These are phyloP conservation scores for Salix udensis DNA, from an alignment of 345 rosid genomes.

Conservation along the genomic window DNA sequence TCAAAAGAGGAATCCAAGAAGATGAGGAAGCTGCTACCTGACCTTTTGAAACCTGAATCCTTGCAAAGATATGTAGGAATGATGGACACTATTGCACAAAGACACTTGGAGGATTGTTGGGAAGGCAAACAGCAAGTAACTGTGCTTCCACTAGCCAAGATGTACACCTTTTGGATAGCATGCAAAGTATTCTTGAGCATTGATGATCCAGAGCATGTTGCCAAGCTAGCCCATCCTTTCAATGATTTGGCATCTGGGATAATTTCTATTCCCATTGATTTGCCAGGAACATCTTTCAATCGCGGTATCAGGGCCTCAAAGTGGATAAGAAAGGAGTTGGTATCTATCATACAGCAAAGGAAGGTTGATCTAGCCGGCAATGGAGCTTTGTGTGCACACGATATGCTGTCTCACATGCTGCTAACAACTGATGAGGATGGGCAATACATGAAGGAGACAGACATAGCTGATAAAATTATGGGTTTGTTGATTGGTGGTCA, in stretches of 20 bases:
- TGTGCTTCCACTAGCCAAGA: slow-evolving; percentile 20
- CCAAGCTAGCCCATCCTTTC: slow-evolving; percentile 13
- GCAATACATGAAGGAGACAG: slow-evolving; percentile 4
- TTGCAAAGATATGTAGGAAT: slow-evolving; percentile 10
- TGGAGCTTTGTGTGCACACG: not conserved
- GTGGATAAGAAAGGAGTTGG: slow-evolving; percentile 11
- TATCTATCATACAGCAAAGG: slow-evolving; percentile 14
- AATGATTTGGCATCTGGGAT: slow-evolving; percentile 15
- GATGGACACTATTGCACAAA: slow-evolving; percentile 17
- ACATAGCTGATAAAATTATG: slow-evolving; percentile 5
- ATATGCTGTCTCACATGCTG: slow-evolving; percentile 20
- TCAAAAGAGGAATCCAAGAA: slow-evolving; percentile 4
- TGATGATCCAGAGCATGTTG: slow-evolving; percentile 4
- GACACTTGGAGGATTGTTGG: slow-evolving; percentile 19
- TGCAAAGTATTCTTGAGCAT: slow-evolving; percentile 21
- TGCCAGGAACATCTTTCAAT: slow-evolving; percentile 24
- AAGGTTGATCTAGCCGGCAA: slow-evolving; percentile 13
- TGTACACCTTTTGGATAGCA: slow-evolving; percentile 19
- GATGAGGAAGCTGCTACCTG: slow-evolving; percentile 7
- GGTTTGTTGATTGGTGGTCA: slow-evolving; percentile 24
- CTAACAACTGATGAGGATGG: slow-evolving; percentile 13
- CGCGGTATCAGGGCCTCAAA: slow-evolving; percentile 12
- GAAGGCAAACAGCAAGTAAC: slow-evolving; percentile 5
- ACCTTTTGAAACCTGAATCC: slow-evolving; percentile 22
- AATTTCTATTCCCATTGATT: slow-evolving; percentile 15